Conservation (phyloP, 441 rosid genomes). For the Macaranga tanarius region DNA sequence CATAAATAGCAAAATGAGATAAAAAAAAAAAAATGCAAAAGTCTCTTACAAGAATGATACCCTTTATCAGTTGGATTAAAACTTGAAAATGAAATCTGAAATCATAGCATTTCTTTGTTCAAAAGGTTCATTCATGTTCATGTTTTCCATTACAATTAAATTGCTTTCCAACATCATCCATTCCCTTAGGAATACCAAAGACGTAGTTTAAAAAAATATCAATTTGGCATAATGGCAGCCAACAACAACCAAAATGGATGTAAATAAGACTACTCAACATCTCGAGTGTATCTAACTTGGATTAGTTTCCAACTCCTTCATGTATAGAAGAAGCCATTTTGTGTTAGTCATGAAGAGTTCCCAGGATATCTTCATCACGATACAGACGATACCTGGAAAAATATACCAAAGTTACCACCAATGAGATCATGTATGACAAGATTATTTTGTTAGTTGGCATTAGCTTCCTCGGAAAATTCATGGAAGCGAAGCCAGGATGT, state of each 20-base stretch:
- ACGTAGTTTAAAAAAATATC: not conserved
- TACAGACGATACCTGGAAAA: slow-evolving; percentile 54
- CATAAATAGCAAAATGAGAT: not conserved
- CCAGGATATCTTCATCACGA: slow-evolving; percentile 67
- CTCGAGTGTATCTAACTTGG: not conserved
- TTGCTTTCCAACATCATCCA: not conserved
- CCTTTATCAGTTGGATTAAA: too few species aligned
- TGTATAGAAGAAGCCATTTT: not conserved
- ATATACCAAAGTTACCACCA: not conserved
- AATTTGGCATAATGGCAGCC: not conserved
- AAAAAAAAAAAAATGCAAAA: too few species aligned
- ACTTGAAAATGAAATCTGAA: too few species aligned
- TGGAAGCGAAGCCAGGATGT: not conserved
- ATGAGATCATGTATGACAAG: not conserved
- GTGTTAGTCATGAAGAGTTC: slow-evolving; percentile 56
- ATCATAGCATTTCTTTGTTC: too few species aligned
- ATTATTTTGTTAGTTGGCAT: not conserved
- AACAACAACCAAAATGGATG: slow-evolving; percentile 7
- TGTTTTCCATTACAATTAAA: not conserved
- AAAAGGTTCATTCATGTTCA: not conserved
- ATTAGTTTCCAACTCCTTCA: not conserved
- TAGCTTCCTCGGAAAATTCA: not conserved
- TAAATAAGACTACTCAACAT: not conserved
- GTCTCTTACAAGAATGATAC: not conserved
- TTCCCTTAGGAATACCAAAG: not conserved